These are phyloP conservation scores for Cladosporium sphaerospermum DNA, from an alignment of 2,329 filamentous ascomycete genomes.

Conservation along the genomic window DNA sequence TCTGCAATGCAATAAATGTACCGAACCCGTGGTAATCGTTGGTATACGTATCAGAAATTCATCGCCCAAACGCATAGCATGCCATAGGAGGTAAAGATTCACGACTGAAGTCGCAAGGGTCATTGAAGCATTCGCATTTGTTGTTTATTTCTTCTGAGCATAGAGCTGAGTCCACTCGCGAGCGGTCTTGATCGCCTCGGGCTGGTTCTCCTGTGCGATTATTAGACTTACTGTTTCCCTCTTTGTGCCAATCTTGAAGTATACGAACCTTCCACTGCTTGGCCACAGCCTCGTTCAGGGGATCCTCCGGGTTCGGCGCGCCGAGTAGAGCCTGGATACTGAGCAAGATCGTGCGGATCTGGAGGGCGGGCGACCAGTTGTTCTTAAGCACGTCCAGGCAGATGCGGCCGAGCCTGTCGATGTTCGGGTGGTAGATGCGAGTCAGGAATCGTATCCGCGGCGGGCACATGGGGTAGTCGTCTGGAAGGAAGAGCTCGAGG, in stretches of 20 bases:
- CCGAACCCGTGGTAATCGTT: not conserved
- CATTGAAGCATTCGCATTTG: not conserved
- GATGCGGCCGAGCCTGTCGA: slow-evolving; percentile 94
- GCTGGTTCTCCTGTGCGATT: slow-evolving; percentile 65
- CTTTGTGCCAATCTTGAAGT: not conserved
- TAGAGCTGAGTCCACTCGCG: slow-evolving; percentile 86
- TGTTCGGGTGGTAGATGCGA: slow-evolving; percentile 99
- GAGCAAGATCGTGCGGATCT: slow-evolving; percentile 96
- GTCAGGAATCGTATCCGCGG: slow-evolving; percentile 98
- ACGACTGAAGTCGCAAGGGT: not conserved
- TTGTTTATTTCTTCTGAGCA: slow-evolving; percentile 40
- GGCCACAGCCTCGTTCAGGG: slow-evolving; percentile 94
- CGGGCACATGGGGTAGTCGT: slow-evolving; percentile 98
- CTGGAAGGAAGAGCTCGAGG: slow-evolving; percentile 92
- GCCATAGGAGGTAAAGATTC: not conserved
- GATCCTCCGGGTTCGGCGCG: slow-evolving; percentile 95
- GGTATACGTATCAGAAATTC: not conserved
- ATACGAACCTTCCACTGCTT: slow-evolving; percentile 74
- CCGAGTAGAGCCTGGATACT: slow-evolving; percentile 96
- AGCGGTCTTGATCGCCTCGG: slow-evolving; percentile 84
- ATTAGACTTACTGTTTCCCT: slow-evolving; percentile 9
- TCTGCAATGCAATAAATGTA: not conserved
- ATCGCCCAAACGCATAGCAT: slow-evolving; percentile 9
- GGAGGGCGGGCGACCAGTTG: slow-evolving; percentile 97
- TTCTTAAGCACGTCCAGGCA: slow-evolving; percentile 97